Evolutionary conservation across 805 yeast genomes (phyloP).

Genomic region (Diddensiella santjacobensis): DNA sequence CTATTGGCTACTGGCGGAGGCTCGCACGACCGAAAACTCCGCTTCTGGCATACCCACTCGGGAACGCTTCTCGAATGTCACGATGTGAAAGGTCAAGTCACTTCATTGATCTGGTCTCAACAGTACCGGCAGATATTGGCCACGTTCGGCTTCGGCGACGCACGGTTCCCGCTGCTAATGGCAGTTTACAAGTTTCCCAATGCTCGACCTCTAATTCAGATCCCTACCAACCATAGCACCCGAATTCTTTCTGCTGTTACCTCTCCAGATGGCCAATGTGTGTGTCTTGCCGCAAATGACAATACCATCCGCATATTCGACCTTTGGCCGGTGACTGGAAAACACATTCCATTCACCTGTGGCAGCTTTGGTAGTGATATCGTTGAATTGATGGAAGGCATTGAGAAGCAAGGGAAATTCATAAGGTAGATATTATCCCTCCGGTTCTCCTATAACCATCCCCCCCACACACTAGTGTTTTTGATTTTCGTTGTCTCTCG

Average conservation of each 20-base stretch:
- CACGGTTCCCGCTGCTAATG: constrained; percentile 48
- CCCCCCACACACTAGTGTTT: no score
- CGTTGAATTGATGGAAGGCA: constrained; percentile 21
- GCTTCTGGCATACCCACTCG: constrained; percentile 82
- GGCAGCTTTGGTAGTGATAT: constrained; percentile 17
- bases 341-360: background rate
- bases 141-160: constrained; percentile 76
- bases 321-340: constrained; percentile 47
- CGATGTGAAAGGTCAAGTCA: constrained; percentile 68
- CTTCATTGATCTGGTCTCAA: constrained; percentile 74
- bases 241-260: constrained; percentile 63
- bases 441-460: no score
- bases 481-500: no score
- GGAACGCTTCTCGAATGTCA: constrained; percentile 64
- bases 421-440: background rate
- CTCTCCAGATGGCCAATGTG: constrained; percentile 58
- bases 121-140: constrained; percentile 62
- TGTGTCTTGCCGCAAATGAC: constrained; percentile 77
- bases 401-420: constrained; percentile 6
- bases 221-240: constrained; percentile 29
- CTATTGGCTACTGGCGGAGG: constrained; percentile 92
- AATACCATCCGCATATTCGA: constrained; percentile 71
- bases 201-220: constrained; percentile 46
- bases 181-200: constrained; percentile 66
- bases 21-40: constrained; percentile 67